phyloP scores from a whole-genome alignment of 331 rosid species.

The Quercus tomentella region DNA sequence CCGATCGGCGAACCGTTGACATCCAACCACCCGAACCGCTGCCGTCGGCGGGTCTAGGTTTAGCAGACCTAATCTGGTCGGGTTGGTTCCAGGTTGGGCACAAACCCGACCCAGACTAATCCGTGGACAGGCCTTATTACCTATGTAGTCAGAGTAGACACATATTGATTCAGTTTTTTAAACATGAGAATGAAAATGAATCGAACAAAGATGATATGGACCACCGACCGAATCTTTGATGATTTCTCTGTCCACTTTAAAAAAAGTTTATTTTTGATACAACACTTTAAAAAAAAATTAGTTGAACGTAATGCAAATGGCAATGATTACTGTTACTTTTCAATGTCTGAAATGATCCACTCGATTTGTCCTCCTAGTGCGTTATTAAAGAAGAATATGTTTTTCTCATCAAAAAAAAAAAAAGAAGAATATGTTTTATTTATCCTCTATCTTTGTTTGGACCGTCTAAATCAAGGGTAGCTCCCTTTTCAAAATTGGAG shows the following conservation, averaged over 20 bases:
- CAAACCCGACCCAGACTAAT: no score
- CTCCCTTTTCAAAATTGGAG: not conserved
- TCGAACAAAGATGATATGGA: not conserved
- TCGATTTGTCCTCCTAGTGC: not conserved
- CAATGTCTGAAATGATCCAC: not conserved
- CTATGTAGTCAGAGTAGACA: not conserved
- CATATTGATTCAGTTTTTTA: not conserved
- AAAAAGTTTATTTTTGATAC: not conserved
- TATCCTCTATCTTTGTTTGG: not conserved
- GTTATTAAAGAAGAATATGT: constrained; percentile 11
- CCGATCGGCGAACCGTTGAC: no score
- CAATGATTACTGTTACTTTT: constrained; percentile 16
- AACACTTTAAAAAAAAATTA: not conserved
- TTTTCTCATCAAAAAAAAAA: no score
- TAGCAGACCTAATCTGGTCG: no score
- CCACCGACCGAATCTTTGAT: not conserved
- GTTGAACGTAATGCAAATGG: constrained; percentile 12
- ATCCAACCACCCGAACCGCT: no score
- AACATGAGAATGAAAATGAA: not conserved
- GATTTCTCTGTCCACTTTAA: not conserved
- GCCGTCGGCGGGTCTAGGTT: no score
- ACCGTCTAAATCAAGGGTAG: not conserved
- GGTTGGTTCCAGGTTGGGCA: no score
- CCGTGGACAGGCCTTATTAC: not conserved
- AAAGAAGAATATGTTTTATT: constrained; percentile 2